Base-by-base conservation (phyloP, 2,329 filamentous ascomycete genomes). In the Diplodia scrobiculata region DNA sequence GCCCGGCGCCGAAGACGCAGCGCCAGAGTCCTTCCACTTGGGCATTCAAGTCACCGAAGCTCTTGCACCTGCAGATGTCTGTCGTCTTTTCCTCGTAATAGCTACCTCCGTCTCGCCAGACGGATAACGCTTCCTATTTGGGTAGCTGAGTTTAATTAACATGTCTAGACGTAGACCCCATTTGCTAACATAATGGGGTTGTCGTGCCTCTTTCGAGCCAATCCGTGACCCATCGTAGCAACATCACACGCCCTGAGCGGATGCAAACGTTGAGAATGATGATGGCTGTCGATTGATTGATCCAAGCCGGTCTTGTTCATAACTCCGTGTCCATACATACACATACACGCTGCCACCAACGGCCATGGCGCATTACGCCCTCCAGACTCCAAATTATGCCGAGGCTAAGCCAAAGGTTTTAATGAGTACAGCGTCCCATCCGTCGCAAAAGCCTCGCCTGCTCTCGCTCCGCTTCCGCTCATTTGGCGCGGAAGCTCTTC, bases 401-500 rank as follows among this genome's bases (percentile, higher is more conserved):
- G 58, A n/a, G 29, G 58, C 58, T 50, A 62, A 62, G 58, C 58
- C 58, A 62, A 62, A 21, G 48, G 27, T 50, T 7, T 27, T 62
- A 36, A 36, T 25, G 45, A 36, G 58, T 36, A 62, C 45, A 62
- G 29, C 29, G 13, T 19, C 19, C 58, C 27, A 17, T 50, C 41
- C n/a, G 13, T 29, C 2, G 10, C 58, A 27, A 34, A 41, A 48
- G 27, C 17, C 41, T 36, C 41, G 27, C 45, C 58, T 19, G 6
- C 27, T 36, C 13, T 45, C 34, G 47, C 17, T 27, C 25, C 14
- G 14, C 11, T 4, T n/a, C 29, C 64, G 65, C 55, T 53, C 50
- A 66, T 63, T 66, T 66, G 55, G 34, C 65, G 47, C 58, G 55
- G 48, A 66, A 66, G 21, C 75, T 73, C 67, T 75, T 76, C 86